Base-by-base conservation (phyloP, 495 filamentous ascomycete species). In the Trypethelium eluteriae region DNA sequence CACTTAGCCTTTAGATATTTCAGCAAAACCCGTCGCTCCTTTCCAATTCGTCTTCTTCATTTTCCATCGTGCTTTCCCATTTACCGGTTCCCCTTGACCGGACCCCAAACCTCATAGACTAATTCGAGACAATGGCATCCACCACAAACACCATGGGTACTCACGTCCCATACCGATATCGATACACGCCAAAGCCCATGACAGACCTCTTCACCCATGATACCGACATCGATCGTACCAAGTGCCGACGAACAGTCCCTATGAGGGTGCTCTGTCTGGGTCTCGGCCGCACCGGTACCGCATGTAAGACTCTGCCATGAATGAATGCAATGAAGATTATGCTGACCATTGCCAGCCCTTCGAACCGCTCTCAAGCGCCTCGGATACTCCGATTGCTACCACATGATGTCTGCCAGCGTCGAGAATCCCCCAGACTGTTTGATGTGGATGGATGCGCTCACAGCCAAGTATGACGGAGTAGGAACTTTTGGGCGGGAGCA, bases 221-320 rank as follows among this genome's bases (percentile, higher is more conserved):
- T 73, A 86, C 84, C 64, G 82, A 84, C 70, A 84, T 88, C 71
- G 81, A 89, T 69, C 79, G 84, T 25, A 81, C 84, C 64, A 77
- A 86, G 78, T 85, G 84, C 74, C 80, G 81, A 68, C 81, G 86
- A 39, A 83, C 79, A 25, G 85, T 88, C 61, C 85, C 86, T 18
- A 87, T 89, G 84, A 81, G 83, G 74, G 85, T 88, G 63, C 79
- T 89, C 38, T 81, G 81, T 64, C 79, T 88, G 4, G 85, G 86
- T 59, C 80, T 88, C 41, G 81, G 84, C 65, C 77, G 86, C 70
- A 88, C 86, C n/a, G 86, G 85, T 73, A 88, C 86, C 72, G 84
- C 85, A 38, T 88, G 85, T 86, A 72, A 74, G 82, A 78, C 35
- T 56, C 63, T n/a, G 63, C 62, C 25, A 35, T 9, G 4, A 16